Evolutionary conservation across 1,284 basidiomycete species (phyloP), one percentile per base, ranked within the genome.

Genomic region (Irpex rosettiformis): DNA sequence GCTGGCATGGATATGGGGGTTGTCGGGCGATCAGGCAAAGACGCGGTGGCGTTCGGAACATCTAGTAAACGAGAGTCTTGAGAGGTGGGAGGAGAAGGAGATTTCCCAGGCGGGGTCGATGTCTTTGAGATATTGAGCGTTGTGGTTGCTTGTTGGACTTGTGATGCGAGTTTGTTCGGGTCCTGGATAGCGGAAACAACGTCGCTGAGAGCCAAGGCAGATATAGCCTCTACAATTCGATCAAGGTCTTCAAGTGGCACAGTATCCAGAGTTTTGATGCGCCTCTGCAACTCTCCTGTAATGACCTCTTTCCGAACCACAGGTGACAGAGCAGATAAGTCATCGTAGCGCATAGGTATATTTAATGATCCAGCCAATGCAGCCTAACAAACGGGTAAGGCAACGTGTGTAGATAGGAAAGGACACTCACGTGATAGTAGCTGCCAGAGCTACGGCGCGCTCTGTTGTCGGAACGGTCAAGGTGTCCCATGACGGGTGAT

Each of bases 271-370:
- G 75, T 69, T 68, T 84, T 88, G 65, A 94, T 79, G 7, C 89
- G 84, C 56, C 91, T 81, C 65, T 80, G 87, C 37, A 94, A 77
- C 68, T 94, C 92, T 47, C 91, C 92, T 0, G 88, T 85, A 18
- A 94, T 78, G 8, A 94, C 87, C 67, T 93, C 91, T 69, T 87
- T 89, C 62, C 92, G 84, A 13, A 94, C 89, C 16, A 92, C 90
- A 11, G 89, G 88, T 16, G 90, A 92, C 54, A 94, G 76, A 0
- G 86, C 81, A 0, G 89, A 80, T 18, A 94, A 80, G 59, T 93
- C 89, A 62, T 94, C 92, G 59, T 90, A 91, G 21, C 82, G 85
- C 84, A 92, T 88, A 0, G 89, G 85, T 22, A 92, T 70, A 66
- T 88, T 89, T 30, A 92, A 77, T 1, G 86, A 91, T 10, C 91